These are phyloP conservation scores for Penicillium capsulatum DNA, from an alignment of 2,329 filamentous ascomycete genomes.

Conservation along the genomic window DNA sequence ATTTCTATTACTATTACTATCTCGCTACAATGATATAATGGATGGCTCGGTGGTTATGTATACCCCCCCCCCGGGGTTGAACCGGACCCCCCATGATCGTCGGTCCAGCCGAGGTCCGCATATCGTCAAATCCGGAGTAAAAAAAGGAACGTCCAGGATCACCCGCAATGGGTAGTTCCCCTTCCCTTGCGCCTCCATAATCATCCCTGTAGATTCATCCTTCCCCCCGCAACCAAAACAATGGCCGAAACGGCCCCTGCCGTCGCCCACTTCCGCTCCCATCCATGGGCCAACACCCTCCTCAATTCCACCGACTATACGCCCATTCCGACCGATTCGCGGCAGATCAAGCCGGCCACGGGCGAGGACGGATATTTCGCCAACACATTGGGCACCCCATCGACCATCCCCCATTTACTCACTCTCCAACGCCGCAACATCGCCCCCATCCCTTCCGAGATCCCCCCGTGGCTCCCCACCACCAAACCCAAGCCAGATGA, in stretches of 20 bases:
- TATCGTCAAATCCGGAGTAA: no score
- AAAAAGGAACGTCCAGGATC: no score
- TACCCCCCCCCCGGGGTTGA: no score
- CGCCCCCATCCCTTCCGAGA: constrained; percentile 14
- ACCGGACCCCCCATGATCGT: no score
- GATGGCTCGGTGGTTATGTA: no score
- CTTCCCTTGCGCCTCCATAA: not conserved
- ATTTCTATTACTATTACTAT: no score
- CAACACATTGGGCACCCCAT: constrained; percentile 35
- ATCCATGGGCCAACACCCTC: constrained; percentile 30
- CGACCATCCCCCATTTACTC: constrained; percentile 41
- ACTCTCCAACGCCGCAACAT: constrained; percentile 36
- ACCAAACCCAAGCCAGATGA: constrained; percentile 24
- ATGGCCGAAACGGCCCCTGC: constrained; percentile 17
- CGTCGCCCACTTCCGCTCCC: constrained; percentile 25
- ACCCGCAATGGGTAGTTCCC: not conserved
- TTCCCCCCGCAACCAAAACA: not conserved
- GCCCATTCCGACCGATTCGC: constrained; percentile 39
- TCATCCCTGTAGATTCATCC: not conserved
- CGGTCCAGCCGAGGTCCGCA: no score
- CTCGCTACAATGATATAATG: no score
- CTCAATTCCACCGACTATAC: constrained; percentile 36
- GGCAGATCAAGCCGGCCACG: constrained; percentile 35
- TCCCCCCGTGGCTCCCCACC: constrained; percentile 25
- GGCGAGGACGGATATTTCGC: constrained; percentile 45